Percentiles rank a stretch among this genome's conserved stretches.
Evolutionary conservation across 2,329 filamentous ascomycete genomes (phyloP).

Genomic region (Colletotrichum sidae): DNA sequence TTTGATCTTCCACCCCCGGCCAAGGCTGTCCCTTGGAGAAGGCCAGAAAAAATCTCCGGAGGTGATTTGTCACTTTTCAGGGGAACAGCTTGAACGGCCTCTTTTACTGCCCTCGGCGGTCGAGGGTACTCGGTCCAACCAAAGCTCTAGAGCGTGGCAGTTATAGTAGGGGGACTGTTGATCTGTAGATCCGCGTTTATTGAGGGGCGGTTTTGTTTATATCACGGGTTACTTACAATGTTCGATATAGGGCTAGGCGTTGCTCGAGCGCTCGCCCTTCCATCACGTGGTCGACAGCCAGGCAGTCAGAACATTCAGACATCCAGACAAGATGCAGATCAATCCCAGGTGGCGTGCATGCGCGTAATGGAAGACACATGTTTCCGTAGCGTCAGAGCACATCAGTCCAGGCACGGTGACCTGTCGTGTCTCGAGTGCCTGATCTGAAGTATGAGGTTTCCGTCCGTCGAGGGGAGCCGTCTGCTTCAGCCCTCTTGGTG

Average conservation of each 20-base stretch:
- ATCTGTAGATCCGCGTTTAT: slow-evolving; percentile 7
- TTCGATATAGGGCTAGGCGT: slow-evolving; percentile 6
- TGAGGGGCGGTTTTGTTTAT: slow-evolving; percentile 19
- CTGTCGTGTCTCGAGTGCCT: slow-evolving; percentile 28
- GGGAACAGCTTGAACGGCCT: not conserved
- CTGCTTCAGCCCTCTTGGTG: slow-evolving; percentile 4
- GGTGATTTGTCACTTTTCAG: not conserved
- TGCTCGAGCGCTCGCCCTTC: slow-evolving; percentile 5
- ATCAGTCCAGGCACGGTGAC: slow-evolving; percentile 16
- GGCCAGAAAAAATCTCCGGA: not conserved
- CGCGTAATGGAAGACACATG: no score
- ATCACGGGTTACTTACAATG: slow-evolving; percentile 7
- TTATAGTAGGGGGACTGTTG: slow-evolving; percentile 7
- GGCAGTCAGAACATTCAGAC: no score
- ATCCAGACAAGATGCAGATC: no score
- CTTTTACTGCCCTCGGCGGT: no score
- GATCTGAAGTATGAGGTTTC: slow-evolving; percentile 18
- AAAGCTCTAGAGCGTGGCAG: slow-evolving; percentile 7
- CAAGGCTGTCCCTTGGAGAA: not conserved
- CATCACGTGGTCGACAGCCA: no score
- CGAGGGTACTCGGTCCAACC: no score
- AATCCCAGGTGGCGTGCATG: no score
- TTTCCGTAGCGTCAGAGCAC: no score
- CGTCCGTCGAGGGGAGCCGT: slow-evolving; percentile 6
- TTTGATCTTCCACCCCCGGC: not conserved